A percentile compares a stretch with the other conserved stretches of the same genome.
phyloP scores from a whole-genome alignment of 2,329 filamentous ascomycete genomes.

The Stemphylium vesicarium region DNA sequence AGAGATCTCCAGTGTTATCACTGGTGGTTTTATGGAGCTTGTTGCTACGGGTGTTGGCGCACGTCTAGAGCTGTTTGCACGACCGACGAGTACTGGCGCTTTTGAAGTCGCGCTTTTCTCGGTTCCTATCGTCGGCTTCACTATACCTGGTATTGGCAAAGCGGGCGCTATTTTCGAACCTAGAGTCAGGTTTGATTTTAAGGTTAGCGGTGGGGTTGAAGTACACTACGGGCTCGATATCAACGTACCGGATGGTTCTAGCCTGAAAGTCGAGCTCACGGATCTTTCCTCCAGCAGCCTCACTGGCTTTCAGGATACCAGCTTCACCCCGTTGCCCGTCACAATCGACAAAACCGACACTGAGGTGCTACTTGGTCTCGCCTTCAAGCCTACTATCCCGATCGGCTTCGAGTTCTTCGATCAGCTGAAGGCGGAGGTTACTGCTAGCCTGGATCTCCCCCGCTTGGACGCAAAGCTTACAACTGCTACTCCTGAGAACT shows the following conservation, averaged over 20 bases:
- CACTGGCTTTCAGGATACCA: slow-evolving; percentile 38
- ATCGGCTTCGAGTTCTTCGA: slow-evolving; percentile 45
- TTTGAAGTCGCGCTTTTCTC: slow-evolving; percentile 32
- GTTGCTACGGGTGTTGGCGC: slow-evolving; percentile 37
- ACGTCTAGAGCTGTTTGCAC: slow-evolving; percentile 44
- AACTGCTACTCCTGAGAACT: slow-evolving; percentile 27
- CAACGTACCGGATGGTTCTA: slow-evolving; percentile 39
- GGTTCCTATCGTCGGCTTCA: slow-evolving; percentile 39
- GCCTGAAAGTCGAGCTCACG: slow-evolving; percentile 35
- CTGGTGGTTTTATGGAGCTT: slow-evolving; percentile 45
- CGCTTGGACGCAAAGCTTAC: slow-evolving; percentile 38
- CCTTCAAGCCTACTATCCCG: slow-evolving; percentile 43
- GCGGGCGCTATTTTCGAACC: slow-evolving; percentile 46
- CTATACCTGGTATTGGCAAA: slow-evolving; percentile 46
- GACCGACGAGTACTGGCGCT: slow-evolving; percentile 28
- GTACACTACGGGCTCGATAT: slow-evolving; percentile 47
- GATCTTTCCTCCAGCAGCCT: slow-evolving; percentile 33
- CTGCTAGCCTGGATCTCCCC: slow-evolving; percentile 42
- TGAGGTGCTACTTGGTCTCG: slow-evolving; percentile 35
- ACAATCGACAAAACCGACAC: slow-evolving; percentile 35
- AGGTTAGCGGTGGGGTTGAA: slow-evolving; percentile 38
- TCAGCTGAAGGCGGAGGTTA: slow-evolving; percentile 34
- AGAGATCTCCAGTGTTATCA: slow-evolving; percentile 35
- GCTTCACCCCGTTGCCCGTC: slow-evolving; percentile 43
- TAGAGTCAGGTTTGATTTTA: slow-evolving; percentile 33